Conservation (phyloP, 306 rosid species). For the Hippophae rhamnoides region DNA sequence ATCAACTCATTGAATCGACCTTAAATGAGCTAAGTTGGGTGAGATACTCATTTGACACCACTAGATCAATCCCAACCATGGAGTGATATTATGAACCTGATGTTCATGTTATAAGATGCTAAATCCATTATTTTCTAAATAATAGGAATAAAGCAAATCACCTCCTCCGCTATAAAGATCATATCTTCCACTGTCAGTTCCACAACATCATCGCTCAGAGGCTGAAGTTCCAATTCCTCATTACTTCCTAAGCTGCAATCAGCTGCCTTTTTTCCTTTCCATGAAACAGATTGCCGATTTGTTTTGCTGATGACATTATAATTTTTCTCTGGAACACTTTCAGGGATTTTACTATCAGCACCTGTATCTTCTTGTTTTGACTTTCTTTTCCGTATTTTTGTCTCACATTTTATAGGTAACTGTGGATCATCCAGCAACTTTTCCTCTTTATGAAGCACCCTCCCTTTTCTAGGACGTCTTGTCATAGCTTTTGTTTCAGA, state of each 20-base stretch:
- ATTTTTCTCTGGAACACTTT: conserved; percentile 28
- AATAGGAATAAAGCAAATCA: conserved; percentile 20
- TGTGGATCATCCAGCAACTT: conserved; percentile 22
- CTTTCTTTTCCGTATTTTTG: conserved; percentile 25
- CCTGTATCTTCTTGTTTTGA: conserved; percentile 20
- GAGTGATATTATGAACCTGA: not conserved
- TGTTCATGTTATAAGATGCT: conserved; percentile 4
- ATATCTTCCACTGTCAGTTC: conserved; percentile 67
- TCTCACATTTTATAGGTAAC: conserved; percentile 20
- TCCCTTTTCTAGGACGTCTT: conserved; percentile 8
- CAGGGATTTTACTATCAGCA: conserved; percentile 7
- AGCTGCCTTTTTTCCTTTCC: conserved; percentile 22
- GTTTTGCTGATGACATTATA: conserved; percentile 14
- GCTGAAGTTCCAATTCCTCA: conserved; percentile 25
- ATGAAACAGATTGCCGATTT: conserved; percentile 15
- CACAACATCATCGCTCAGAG: conserved; percentile 29
- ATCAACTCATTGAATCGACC: too few species aligned
- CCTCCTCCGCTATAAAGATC: conserved; percentile 69
- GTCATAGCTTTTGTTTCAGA: conserved; percentile 11
- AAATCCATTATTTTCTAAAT: not conserved
- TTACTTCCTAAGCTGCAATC: conserved; percentile 14
- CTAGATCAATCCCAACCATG: too few species aligned
- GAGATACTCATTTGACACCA: too few species aligned
- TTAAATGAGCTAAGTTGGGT: too few species aligned
- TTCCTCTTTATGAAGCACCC: conserved; percentile 19